Evolutionary conservation across 2,329 filamentous ascomycete species (phyloP), one percentile per base, ranked within the genome.

Genomic region (Pseudofabraea citricarpa): DNA sequence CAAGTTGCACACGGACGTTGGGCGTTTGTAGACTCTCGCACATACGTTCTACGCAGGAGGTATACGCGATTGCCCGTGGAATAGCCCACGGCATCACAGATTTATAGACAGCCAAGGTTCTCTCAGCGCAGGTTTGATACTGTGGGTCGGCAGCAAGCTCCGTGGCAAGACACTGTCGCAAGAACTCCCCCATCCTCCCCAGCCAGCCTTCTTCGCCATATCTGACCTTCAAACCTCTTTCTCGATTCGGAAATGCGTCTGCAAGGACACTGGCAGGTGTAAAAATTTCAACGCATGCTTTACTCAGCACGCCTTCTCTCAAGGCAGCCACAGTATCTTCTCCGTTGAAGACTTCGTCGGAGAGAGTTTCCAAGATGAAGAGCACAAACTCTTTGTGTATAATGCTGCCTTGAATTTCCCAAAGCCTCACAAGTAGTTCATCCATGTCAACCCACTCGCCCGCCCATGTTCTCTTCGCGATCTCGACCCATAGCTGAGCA

Each of bases 391-490:
- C 86, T 65, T 94, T 93, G 62, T 83, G 78, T 6, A 77, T 76
- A 23, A 74, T 66, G 20, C 77, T 77, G 51, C 79, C 75, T 15
- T 73, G 73, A 13, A 75, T 64, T 62, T 90, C 83, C 93, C 93
- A 98, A 16, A 97, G 73, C 56, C 81, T 77, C 35, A 90, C 79
- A 43, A 98, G 75, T 59, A 87, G 75, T 50, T 81, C 70, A 63
- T 98, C 94, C 91, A 98, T 95, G 60, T 94, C 83, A 71, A 86
- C 82, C 93, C 94, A 98, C 49, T 93, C 86, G 23, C 80, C 74
- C n/a, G 77, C 88, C 93, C 93, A 98, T 60, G 81, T 87, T 56
- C 91, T 79, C 70, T 97, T 97, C 31, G 90, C 90, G 41, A 95
- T 74, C 64, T 97, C 93, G 6, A 90, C 87, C 93, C 93, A 98